Evolutionary conservation across 1,284 basidiomycete species (phyloP).

Genomic region (Thecaphora thlaspeos): DNA sequence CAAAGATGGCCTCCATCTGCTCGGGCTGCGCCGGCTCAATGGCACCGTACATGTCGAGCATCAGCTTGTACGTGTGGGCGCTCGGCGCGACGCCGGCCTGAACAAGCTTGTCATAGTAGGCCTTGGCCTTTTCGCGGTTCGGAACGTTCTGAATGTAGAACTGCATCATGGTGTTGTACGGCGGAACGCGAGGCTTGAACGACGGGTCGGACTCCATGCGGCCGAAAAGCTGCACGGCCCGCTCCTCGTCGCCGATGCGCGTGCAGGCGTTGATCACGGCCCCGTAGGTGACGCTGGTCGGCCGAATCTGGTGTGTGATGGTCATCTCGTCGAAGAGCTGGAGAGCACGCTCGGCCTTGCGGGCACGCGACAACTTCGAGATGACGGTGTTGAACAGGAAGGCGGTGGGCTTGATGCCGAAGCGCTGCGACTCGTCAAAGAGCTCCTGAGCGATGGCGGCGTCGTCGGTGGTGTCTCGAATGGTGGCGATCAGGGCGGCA

Average conservation of each 20-base stretch:
- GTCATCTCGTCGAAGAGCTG: constrained; percentile 54
- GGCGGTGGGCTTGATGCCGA: constrained; percentile 45
- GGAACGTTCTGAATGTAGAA: constrained; percentile 87
- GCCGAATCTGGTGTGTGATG: constrained; percentile 61
- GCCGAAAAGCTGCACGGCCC: constrained; percentile 77
- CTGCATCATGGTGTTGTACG: constrained; percentile 99
- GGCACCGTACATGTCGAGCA: constrained; percentile 85
- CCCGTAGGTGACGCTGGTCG: constrained; percentile 89
- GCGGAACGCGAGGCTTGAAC: constrained; percentile 86
- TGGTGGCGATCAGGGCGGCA: constrained; percentile 52
- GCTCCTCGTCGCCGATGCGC: constrained; percentile 81
- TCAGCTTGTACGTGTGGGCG: constrained; percentile 62
- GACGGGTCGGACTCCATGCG: constrained; percentile 76
- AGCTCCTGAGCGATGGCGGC: constrained; percentile 54
- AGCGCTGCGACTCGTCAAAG: constrained; percentile 52
- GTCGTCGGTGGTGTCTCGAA: constrained; percentile 57
- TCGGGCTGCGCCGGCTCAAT: constrained; percentile 74
- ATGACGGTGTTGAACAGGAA: constrained; percentile 57
- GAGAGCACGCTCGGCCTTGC: constrained; percentile 52
- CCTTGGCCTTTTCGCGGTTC: constrained; percentile 64
- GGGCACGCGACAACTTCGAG: constrained; percentile 55
- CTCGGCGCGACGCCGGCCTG: constrained; percentile 64
- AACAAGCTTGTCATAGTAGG: constrained; percentile 74
- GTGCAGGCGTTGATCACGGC: constrained; percentile 79
- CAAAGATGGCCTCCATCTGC: constrained; percentile 74